Evolutionary conservation across 1,284 basidiomycete genomes (phyloP), one percentile per base, ranked within the genome.

Genomic region (Peniophora sp.): DNA sequence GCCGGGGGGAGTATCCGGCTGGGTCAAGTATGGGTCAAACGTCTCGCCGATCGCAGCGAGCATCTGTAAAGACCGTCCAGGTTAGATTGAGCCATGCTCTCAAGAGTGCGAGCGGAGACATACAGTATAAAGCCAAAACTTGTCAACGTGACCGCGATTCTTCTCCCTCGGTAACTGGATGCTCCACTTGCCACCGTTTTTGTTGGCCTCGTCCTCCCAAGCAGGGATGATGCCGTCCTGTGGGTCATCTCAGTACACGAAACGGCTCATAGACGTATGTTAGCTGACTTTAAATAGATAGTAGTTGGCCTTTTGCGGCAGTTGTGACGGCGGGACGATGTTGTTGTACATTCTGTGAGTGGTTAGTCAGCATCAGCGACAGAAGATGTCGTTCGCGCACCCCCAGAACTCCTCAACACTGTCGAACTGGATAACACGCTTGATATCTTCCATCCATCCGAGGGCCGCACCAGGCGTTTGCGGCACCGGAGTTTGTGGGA

Each of bases 341-440:
- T 98, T 97, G 73, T 98, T 97, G 74, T 98, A 97, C 55, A 98
- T 72, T 15, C 91, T 93, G 48, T 55, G 47, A 55, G 52, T 60
- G n/a, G 5, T 52, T 57, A 56, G 36, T 43, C 41, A 49, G 34
- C 22, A 55, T 51, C 12, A 32, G 35, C n/a, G 45, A 51, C 47
- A 23, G 54, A 49, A 32, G 24, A 44, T 35, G 41, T n/a, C 35
- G 23, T 24, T 12, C 5, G 73, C 83, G 58, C 59, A 89, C 85
- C 94, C 93, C 95, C 95, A 97, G 69, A 97, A 97, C 68, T 97
- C 94, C 70, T 97, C 94, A 23, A 97, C 93, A 55, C 87, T 92
- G 64, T 95, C 88, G 63, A 97, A 95, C 56, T 78, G 84, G 63
- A 97, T 92, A 51, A 97, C 92, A 54, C 88, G 86, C 64, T 94